Evolutionary conservation across 148 eudicot genomes (phyloP).

Genomic region (Heliamphora exappendiculata): DNA sequence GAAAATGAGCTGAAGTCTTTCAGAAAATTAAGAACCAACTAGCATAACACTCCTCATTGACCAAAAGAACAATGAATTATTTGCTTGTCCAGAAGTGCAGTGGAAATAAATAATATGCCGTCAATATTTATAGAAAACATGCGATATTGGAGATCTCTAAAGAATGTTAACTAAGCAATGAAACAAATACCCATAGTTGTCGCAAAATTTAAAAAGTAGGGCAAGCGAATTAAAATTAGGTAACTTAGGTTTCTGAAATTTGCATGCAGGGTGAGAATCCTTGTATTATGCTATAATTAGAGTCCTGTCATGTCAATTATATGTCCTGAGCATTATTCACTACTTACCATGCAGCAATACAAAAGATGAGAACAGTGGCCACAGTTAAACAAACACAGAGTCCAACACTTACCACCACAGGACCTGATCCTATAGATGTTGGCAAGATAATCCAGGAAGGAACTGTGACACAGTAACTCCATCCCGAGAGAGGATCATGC

Average conservation of each 20-base stretch:
- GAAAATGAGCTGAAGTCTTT: neutral
- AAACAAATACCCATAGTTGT: neutral
- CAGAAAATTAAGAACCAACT: neutral
- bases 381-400: neutral
- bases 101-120: neutral
- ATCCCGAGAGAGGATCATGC: constrained; percentile 70
- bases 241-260: neutral
- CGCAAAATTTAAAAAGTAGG: neutral
- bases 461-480: constrained; percentile 94
- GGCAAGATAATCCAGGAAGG: constrained; percentile 84
- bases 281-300: neutral
- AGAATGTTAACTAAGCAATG: neutral
- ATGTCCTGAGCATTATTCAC: neutral
- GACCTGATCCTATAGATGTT: constrained; percentile 57
- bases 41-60: neutral
- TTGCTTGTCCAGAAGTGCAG: neutral
- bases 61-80: neutral
- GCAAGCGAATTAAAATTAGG: neutral
- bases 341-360: neutral
- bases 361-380: neutral
- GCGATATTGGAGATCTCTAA: neutral
- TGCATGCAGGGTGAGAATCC: neutral
- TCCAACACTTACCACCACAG: constrained; percentile 51
- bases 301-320: neutral
- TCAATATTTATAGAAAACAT: neutral